Percentiles rank a stretch among this genome's conserved stretches.
phyloP scores from a whole-genome alignment of 139 green algal genomes.

The Micractinium sp. region DNA sequence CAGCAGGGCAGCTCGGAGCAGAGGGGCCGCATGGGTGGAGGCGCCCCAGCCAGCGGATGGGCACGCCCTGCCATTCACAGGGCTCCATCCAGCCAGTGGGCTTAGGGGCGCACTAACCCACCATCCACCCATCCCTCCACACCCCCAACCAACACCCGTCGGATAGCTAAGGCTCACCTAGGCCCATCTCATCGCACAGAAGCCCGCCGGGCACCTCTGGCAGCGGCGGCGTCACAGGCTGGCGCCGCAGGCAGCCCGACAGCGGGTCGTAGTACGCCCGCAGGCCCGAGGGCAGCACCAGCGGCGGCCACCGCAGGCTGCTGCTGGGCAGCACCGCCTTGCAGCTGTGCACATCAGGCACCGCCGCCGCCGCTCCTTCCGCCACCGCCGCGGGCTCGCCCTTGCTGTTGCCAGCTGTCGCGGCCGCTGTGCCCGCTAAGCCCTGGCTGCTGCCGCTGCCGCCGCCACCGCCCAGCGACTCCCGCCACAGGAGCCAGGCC shows the following conservation, averaged over 20 bases:
- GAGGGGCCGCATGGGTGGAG: too few relatives aligned
- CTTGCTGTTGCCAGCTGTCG: background rate
- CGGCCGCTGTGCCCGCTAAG: background rate
- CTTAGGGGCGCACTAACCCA: background rate
- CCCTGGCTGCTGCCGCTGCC: background rate
- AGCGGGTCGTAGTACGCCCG: background rate
- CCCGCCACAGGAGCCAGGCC: constrained; percentile 71
- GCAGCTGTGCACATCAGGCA: background rate
- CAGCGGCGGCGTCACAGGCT: constrained; percentile 4
- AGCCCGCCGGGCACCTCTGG: constrained; percentile 46
- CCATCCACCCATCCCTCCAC: background rate
- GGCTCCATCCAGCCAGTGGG: background rate
- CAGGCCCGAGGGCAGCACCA: background rate
- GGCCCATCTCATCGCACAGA: constrained; percentile 65
- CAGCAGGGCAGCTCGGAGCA: too few relatives aligned
- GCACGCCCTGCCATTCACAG: background rate
- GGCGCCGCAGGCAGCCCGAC: background rate
- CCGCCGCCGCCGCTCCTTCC: background rate
- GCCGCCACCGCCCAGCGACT: constrained; percentile 34
- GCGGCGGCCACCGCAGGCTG: constrained; percentile 20
- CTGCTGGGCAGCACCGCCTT: background rate
- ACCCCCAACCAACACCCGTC: background rate
- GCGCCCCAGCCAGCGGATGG: too few relatives aligned
- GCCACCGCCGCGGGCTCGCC: background rate
- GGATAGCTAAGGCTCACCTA: constrained; percentile 24